Evolutionary conservation across 1,284 basidiomycete species (phyloP).

Genomic region (Leccinum solheimii): DNA sequence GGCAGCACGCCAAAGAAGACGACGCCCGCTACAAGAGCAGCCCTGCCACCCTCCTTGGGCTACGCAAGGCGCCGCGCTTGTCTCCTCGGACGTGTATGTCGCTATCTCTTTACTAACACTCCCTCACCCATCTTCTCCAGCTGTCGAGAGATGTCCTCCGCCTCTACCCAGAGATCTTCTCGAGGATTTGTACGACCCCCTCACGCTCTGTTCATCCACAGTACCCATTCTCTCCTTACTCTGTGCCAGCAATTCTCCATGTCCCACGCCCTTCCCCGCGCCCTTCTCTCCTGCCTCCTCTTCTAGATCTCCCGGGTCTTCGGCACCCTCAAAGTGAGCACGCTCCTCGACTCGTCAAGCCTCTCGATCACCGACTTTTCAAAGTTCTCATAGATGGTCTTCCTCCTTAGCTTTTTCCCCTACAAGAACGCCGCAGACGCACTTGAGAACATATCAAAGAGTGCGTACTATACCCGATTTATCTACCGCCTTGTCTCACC

Average conservation of each 20-base stretch:
- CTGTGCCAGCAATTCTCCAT: constrained; percentile 46
- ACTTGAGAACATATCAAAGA: constrained; percentile 96
- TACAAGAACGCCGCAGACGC: constrained; percentile 97
- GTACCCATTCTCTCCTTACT: neutral
- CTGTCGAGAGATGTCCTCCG: constrained; percentile 85
- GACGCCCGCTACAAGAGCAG: constrained; percentile 78
- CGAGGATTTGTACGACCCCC: constrained; percentile 55
- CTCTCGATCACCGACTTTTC: constrained; percentile 78
- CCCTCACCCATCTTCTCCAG: constrained; percentile 37
- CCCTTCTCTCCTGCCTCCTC: neutral
- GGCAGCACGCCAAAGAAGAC: constrained; percentile 65
- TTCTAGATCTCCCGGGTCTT: neutral
- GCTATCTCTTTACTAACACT: neutral
- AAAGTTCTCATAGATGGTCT: constrained; percentile 88
- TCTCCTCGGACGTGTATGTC: constrained; percentile 81
- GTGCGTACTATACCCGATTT: constrained; percentile 42
- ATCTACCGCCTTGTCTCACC: neutral
- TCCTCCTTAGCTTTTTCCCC: constrained; percentile 89
- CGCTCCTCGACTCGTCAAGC: neutral
- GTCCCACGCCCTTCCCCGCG: constrained; percentile 62
- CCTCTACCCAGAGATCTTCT: constrained; percentile 47
- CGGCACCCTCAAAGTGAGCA: neutral
- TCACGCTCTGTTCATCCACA: constrained; percentile 78
- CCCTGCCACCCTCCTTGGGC: constrained; percentile 27
- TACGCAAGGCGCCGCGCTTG: constrained; percentile 62